phyloP scores from a whole-genome alignment of 2,329 filamentous ascomycete genomes.

The Aotearoamyces nothofagi region DNA sequence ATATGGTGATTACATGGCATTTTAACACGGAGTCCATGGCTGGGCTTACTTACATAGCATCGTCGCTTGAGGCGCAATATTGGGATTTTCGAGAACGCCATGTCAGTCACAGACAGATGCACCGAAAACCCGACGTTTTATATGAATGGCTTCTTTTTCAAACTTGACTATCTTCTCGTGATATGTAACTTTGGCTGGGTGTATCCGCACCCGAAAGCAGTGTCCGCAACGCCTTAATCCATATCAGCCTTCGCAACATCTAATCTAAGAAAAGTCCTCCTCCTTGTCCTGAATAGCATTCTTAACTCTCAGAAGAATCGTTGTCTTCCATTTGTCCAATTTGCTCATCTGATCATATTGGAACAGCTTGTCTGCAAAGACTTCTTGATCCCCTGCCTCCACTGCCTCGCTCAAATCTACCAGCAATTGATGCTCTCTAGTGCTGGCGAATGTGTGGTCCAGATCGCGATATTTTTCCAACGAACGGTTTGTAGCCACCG shows the following conservation, averaged over 20 bases:
- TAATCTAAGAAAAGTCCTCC: constrained; percentile 50
- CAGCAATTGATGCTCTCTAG: constrained; percentile 71
- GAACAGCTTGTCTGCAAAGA: constrained; percentile 74
- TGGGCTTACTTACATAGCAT: no score
- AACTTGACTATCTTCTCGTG: no score
- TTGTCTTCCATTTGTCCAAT: constrained; percentile 95
- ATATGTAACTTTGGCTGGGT: not conserved
- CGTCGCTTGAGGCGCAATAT: no score
- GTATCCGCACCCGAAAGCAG: not conserved
- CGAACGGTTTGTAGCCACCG: constrained; percentile 64
- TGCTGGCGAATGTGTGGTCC: constrained; percentile 61
- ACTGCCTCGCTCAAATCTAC: constrained; percentile 62
- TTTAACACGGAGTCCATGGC: no score
- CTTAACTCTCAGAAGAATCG: constrained; percentile 70
- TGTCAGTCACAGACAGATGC: no score
- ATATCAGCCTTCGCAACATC: not conserved
- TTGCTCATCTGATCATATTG: constrained; percentile 87
- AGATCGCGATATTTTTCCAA: constrained; percentile 70
- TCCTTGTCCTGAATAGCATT: constrained; percentile 58
- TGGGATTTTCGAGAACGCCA: no score
- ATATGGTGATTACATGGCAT: no score
- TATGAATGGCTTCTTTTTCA: no score
- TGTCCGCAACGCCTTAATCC: not conserved
- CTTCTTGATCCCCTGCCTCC: constrained; percentile 64
- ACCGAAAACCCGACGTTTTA: no score